phyloP scores from a whole-genome alignment of 305 asterid species.

The Rubia tinctorum region DNA sequence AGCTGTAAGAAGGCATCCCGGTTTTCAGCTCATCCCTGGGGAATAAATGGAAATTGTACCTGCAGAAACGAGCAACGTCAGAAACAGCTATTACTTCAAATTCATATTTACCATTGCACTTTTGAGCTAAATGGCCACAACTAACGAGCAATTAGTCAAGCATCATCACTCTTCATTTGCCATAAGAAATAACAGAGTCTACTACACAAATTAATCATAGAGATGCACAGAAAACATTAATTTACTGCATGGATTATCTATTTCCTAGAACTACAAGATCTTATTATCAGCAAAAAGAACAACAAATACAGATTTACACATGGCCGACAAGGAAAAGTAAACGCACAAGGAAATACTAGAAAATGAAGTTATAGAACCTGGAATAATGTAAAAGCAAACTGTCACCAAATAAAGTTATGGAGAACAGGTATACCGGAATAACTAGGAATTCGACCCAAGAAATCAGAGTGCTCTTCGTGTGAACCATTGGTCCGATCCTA shows the following conservation, averaged over 20 bases:
- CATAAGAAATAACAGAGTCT: not conserved
- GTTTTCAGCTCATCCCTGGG: slow-evolving; percentile 87
- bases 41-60: slow-evolving; percentile 92
- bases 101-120: not conserved
- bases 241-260: not conserved
- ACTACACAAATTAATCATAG: not conserved
- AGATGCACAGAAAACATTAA: not conserved
- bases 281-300: not conserved
- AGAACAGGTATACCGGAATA: not conserved
- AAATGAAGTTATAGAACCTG: not conserved
- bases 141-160: not conserved
- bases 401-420: not conserved
- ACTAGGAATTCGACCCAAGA: not conserved
- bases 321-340: not conserved
- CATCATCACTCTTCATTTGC: not conserved
- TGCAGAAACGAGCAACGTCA: slow-evolving; percentile 31
- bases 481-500: not conserved
- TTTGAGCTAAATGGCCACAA: not conserved
- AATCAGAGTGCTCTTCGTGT: slow-evolving; percentile 1
- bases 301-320: not conserved
- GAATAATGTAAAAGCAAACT: not conserved
- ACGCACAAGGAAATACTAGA: not conserved
- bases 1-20: slow-evolving; percentile 88
- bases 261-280: not conserved
- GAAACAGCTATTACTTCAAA: not conserved